Conservation (phyloP, 2,329 filamentous ascomycete genomes). For the Cordyceps pruinosa region DNA sequence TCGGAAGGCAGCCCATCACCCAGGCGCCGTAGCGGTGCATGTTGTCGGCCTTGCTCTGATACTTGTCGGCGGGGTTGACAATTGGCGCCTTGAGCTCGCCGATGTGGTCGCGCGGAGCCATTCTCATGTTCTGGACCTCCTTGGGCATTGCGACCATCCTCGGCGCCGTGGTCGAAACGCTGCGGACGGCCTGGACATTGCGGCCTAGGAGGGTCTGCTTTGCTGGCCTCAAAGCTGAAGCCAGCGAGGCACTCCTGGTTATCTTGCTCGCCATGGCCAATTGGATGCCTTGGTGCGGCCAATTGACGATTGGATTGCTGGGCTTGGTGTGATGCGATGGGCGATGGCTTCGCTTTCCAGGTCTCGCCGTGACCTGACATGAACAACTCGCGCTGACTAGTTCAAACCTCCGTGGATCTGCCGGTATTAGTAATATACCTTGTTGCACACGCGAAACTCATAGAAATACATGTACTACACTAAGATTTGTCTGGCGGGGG, state of each 20-base stretch:
- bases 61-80: conserved; percentile 91
- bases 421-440: conserved; percentile 23
- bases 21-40: conserved; percentile 95
- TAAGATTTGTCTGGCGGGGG: conserved; percentile 14
- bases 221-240: conserved; percentile 48
- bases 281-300: conserved; percentile 29
- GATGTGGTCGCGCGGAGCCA: conserved; percentile 49
- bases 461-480: not conserved
- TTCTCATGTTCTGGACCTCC: conserved; percentile 60
- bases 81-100: conserved; percentile 68
- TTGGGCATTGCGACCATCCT: conserved; percentile 50
- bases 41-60: conserved; percentile 75
- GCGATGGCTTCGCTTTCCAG: conserved; percentile 15
- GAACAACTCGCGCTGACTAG: not conserved
- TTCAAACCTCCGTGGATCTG: conserved; percentile 22
- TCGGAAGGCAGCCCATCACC: conserved; percentile 91
- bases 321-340: conserved; percentile 19
- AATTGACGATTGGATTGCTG: conserved; percentile 34
- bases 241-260: conserved; percentile 48
- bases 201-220: conserved; percentile 37
- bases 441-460: not conserved
- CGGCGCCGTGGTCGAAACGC: conserved; percentile 43
- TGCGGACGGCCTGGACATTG: conserved; percentile 36
- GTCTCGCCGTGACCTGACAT: not conserved
- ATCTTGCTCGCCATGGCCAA: conserved; percentile 55